Evolutionary conservation across 371 early-diverging fungal genomes (phyloP).

Genomic region (Amoeboradix gromovi): DNA sequence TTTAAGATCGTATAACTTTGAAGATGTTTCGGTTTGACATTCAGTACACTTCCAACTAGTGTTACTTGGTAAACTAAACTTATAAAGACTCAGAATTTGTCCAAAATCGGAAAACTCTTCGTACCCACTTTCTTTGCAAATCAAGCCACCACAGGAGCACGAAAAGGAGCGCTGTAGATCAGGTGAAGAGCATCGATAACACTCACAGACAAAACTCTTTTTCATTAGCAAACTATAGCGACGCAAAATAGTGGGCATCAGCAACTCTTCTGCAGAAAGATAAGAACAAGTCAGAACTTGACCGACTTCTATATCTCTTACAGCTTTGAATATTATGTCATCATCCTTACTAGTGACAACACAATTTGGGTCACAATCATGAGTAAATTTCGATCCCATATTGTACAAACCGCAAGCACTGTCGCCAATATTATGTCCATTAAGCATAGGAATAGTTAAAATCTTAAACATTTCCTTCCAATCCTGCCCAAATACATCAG

Average conservation of each 20-base stretch:
- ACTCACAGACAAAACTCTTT: neutral
- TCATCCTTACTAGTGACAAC: neutral
- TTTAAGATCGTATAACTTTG: neutral
- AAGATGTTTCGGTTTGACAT: neutral
- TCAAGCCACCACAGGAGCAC: neutral
- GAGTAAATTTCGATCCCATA: neutral
- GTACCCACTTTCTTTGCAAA: neutral
- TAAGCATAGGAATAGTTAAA: neutral
- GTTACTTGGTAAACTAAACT: neutral
- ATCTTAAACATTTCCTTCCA: neutral
- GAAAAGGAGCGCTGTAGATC: neutral
- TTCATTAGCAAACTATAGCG: neutral
- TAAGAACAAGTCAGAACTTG: neutral
- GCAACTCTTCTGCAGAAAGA: neutral
- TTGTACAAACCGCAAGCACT: neutral
- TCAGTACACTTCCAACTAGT: neutral
- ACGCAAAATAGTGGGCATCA: neutral
- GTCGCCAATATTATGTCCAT: neutral
- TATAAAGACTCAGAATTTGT: neutral
- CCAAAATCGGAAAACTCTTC: neutral
- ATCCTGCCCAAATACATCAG: neutral
- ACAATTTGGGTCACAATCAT: neutral
- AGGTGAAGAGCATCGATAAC: neutral
- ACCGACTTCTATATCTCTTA: neutral
- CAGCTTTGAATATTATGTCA: neutral